Evolutionary conservation across 306 rosid species (phyloP), one percentile per base, ranked within the genome.

Genomic region (Quillaja saponaria): DNA sequence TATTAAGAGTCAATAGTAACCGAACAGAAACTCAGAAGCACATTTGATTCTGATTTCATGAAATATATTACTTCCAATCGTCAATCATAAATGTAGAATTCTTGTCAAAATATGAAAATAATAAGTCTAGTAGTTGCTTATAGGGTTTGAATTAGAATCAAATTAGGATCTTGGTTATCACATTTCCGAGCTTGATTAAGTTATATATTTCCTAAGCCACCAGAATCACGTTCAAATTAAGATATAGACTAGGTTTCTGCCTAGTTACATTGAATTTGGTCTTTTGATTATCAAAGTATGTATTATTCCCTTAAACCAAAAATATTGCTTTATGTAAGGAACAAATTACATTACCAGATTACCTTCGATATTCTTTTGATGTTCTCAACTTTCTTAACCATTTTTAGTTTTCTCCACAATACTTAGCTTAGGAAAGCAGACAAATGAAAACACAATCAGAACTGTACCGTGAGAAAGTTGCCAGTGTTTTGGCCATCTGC

Each of bases 401-500:
- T n/a, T 59, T 49, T 47, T 21, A 6, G 16, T 13, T 34, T 33
- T 44, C 64, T 46, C 19, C 31, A 57, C 51, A 33, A 44, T 42
- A 39, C 34, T 25, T 37, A 56, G 48, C 37, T 8, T 17, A 55
- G 58, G 41, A 64, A 63, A 63, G 55, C 9, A 20, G 45, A 25
- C 61, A 47, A 65, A 55, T 15, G 49, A 38, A 64, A 13, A 58
- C 42, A 50, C 10, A 33, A 46, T 64, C 10, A 47, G 55, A 50
- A 39, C 28, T 49, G 47, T 88, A 92, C 96, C 76, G 98, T 92
- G 69, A 92, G 84, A 79, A 92, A 92, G 82, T 82, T 92, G 81
- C 98, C 98, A 6, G 96, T 84, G 80, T 92, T 92, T 79, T 81
- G 98, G 52, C 98, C 98, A 75, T 92, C 98, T 40, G 83, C 82